Percentiles rank a stretch among this genome's conserved stretches.
Conservation (phyloP, 306 rosid genomes). For the Purshia tridentata region DNA sequence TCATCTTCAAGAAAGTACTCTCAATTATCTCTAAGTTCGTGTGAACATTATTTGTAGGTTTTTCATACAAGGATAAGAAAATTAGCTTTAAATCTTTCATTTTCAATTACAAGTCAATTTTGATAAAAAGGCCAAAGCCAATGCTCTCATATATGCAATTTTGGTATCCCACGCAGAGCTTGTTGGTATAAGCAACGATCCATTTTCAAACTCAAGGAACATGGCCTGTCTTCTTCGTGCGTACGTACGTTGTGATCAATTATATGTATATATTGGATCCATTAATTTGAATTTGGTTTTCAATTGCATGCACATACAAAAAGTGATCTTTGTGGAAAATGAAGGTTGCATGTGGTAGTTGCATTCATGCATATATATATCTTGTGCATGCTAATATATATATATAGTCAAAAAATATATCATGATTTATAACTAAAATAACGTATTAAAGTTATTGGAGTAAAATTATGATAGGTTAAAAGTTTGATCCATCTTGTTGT, state of each 20-base stretch:
- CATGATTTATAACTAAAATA: too few relatives aligned
- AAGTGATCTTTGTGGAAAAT: constrained; percentile 2
- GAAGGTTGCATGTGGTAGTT: constrained; percentile 16
- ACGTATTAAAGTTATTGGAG: too few relatives aligned
- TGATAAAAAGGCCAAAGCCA: background rate
- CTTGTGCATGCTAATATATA: background rate
- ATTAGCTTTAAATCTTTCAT: background rate
- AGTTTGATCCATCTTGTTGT: too few relatives aligned
- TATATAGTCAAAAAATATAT: too few relatives aligned
- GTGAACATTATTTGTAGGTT: background rate
- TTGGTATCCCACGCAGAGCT: background rate
- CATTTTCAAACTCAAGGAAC: constrained; percentile 3
- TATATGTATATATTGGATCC: background rate
- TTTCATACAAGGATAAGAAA: background rate
- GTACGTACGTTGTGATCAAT: too few relatives aligned
- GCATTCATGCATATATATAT: background rate
- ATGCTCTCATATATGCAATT: background rate
- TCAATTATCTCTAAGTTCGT: background rate
- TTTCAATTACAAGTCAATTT: background rate
- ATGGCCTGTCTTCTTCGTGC: constrained; percentile 21
- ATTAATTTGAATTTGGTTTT: background rate
- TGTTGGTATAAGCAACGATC: background rate
- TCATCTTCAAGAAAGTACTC: background rate
- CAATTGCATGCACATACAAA: background rate
- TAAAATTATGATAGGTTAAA: too few relatives aligned